Evolutionary conservation across 495 filamentous ascomycete species (phyloP), one percentile per base, ranked within the genome.

Genomic region (Neurospora sp.): DNA sequence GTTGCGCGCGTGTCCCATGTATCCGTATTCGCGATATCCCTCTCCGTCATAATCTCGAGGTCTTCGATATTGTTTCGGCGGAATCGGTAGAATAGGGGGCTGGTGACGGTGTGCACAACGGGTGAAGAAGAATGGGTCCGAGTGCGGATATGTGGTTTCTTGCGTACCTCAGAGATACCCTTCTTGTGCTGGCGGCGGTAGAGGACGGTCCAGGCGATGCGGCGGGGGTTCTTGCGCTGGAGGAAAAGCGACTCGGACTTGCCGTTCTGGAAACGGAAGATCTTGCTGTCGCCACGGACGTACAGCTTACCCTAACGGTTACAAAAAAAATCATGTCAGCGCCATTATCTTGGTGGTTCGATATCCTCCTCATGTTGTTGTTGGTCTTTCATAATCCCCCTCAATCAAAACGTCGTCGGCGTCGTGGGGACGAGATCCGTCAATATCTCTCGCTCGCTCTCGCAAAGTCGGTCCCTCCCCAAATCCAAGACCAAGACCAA

Each of bases 241-340:
- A 98, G 94, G 90, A 98, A 98, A 78, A 99, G 92, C 76, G 93
- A 97, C 86, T 99, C 96, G 88, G 94, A 94, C 88, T 99, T 99
- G 89, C 96, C 94, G 86, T 96, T 98, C 86, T 96, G 93, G 92
- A 99, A 99, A 81, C 96, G 94, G 90, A 99, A 99, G 89, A 98
- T 90, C 89, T 98, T 99, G 94, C 93, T 97, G 90, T 99, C 96
- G 82, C 94, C 94, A 86, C 96, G 93, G 89, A 99, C 87, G 88
- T 93, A 99, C 86, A 99, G 91, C 88, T 98, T 98, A 87, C 94
- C 94, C 94, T 98, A 72, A 78, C 75, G 70, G n/a, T 70, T 70
- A 28, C 28, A 19, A 72, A 39, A 39, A 71, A 75, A 45, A 73
- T 36, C 54, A 66, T 43, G 78, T 81, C 82, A 84, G 81, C 74